Percentiles rank a stretch among this genome's conserved stretches.
Conservation (phyloP, 768 basidiomycete genomes). For the Tulasnella sp. region DNA sequence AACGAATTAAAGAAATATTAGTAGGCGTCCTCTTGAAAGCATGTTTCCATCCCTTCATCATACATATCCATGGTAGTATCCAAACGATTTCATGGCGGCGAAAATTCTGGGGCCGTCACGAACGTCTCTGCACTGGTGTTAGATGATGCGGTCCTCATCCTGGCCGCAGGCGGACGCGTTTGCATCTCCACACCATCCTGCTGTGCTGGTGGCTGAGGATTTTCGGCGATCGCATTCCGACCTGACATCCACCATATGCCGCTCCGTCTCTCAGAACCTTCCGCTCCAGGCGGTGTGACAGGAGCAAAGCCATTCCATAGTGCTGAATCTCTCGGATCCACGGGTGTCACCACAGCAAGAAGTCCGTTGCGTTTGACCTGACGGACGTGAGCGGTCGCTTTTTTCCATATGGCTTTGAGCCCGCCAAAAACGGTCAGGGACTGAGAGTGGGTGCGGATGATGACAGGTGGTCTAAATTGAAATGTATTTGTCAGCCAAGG, state of each 20-base stretch:
- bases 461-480: not conserved
- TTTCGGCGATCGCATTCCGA: not conserved
- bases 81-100: no score
- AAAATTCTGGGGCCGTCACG: no score
- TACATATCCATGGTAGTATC: no score
- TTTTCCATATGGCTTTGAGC: constrained; percentile 13
- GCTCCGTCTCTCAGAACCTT: not conserved
- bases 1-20: no score
- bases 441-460: constrained; percentile 12
- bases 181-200: no score
- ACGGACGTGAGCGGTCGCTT: constrained; percentile 10
- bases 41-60: no score
- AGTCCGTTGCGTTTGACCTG: constrained; percentile 2
- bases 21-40: no score
- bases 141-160: no score
- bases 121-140: no score
- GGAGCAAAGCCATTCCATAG: constrained; percentile 8
- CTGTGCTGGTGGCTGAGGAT: not conserved
- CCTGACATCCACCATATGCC: constrained; percentile 6
- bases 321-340: not conserved
- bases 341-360: not conserved
- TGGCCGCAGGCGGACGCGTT: no score
- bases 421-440: not conserved
- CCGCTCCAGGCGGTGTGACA: not conserved
- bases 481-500: no score